Percentiles rank a stretch among this genome's conserved stretches.
phyloP scores from a whole-genome alignment of 139 green algal species.

The Diplosphaera chodatii region DNA sequence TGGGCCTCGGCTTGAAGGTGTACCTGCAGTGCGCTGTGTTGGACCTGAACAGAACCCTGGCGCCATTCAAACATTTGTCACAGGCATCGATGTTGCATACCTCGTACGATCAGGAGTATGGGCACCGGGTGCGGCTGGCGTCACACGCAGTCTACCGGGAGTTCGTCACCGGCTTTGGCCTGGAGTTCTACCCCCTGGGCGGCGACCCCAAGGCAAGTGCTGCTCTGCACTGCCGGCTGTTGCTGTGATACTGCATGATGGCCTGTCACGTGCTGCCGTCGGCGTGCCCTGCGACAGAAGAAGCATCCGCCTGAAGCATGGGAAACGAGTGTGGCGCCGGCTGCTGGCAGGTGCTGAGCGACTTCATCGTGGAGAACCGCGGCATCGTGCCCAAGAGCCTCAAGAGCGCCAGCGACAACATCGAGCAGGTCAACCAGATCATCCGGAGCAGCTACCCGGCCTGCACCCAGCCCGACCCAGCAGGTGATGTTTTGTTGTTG shows the following conservation, averaged over 20 bases:
- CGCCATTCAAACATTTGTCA: too few species aligned
- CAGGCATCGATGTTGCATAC: too few species aligned
- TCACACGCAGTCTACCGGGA: conserved; percentile 38
- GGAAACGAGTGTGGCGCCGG: too few species aligned
- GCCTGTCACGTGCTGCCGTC: too few species aligned
- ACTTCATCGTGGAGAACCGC: conserved; percentile 21
- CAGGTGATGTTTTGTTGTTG: neutral
- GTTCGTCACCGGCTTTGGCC: conserved; percentile 45
- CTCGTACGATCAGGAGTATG: conserved; percentile 18
- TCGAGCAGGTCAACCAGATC: conserved; percentile 10
- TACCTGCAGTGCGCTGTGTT: conserved; percentile 2
- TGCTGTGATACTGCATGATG: too few species aligned
- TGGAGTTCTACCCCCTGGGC: conserved; percentile 72
- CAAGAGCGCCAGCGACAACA: conserved; percentile 1
- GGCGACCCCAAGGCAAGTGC: conserved; percentile 59
- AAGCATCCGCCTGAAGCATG: too few species aligned
- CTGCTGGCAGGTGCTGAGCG: conserved; percentile 15
- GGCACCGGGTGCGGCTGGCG: conserved; percentile 51
- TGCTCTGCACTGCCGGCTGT: too few species aligned
- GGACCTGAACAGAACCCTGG: too few species aligned
- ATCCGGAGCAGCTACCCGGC: conserved; percentile 11
- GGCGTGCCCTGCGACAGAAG: too few species aligned
- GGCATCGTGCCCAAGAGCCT: conserved; percentile 9
- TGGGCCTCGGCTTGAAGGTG: conserved; percentile 50
- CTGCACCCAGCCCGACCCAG: conserved; percentile 10